Conservation (phyloP, 2,329 filamentous ascomycete species). For the Leptographium radiaticola region DNA sequence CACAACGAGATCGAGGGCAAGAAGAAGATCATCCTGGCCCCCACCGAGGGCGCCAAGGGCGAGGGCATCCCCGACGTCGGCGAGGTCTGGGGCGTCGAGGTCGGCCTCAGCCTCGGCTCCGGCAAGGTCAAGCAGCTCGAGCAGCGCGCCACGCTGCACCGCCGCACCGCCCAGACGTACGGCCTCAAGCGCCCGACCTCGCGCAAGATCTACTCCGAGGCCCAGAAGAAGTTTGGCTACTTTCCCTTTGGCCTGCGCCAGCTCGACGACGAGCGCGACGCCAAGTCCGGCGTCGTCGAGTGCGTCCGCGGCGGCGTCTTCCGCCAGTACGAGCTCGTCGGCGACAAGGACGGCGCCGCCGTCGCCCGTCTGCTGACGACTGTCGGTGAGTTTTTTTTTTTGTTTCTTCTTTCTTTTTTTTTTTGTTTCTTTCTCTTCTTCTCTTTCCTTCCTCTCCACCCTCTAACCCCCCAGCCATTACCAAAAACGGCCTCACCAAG, state of each 20-base stretch:
- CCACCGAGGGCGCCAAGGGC: conserved; percentile 76
- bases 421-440: background rate
- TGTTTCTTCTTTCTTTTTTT: background rate
- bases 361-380: conserved; percentile 85
- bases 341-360: conserved; percentile 76
- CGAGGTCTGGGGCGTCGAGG: conserved; percentile 96
- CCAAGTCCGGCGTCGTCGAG: conserved; percentile 91
- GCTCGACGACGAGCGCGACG: conserved; percentile 89
- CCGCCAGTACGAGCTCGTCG: conserved; percentile 90
- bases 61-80: conserved; percentile 79
- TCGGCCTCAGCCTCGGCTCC: conserved; percentile 77
- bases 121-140: conserved; percentile 92
- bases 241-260: conserved; percentile 98
- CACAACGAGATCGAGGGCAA: conserved; percentile 93
- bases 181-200: conserved; percentile 89
- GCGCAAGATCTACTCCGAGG: conserved; percentile 81
- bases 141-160: conserved; percentile 82
- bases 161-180: conserved; percentile 84
- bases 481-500: conserved; percentile 90
- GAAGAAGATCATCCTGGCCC: conserved; percentile 94
- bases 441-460: background rate
- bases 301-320: conserved; percentile 88
- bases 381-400: conserved; percentile 54
- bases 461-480: conserved; percentile 53
- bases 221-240: conserved; percentile 91